These are phyloP conservation scores for Aspergillus sp. DNA, from an alignment of 2,329 filamentous ascomycete genomes.

Conservation along the genomic window DNA sequence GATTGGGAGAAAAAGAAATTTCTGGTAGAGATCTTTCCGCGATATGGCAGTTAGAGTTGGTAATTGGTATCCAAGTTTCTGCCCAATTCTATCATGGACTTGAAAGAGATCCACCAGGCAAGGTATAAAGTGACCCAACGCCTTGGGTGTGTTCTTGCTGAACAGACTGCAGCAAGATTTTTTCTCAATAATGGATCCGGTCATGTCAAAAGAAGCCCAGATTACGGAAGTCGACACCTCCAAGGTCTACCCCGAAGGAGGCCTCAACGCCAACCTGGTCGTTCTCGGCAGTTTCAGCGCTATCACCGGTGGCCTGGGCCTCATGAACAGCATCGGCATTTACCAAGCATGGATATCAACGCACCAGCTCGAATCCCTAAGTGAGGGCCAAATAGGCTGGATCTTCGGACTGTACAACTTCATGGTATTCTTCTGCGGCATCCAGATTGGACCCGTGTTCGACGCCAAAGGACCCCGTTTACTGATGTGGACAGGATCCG, in stretches of 20 bases:
- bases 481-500: slow-evolving; percentile 22
- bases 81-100: not conserved
- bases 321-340: slow-evolving; percentile 37
- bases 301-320: slow-evolving; percentile 34
- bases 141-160: not conserved
- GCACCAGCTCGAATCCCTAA: slow-evolving; percentile 12
- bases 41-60: not conserved
- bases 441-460: slow-evolving; percentile 32
- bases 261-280: slow-evolving; percentile 41
- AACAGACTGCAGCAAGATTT: not conserved
- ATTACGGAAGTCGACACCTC: not conserved
- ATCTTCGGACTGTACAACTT: slow-evolving; percentile 32
- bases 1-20: not conserved
- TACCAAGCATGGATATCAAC: slow-evolving; percentile 21
- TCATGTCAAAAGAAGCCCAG: not conserved
- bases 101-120: not conserved
- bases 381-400: slow-evolving; percentile 24
- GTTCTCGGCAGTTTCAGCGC: slow-evolving; percentile 37
- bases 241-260: slow-evolving; percentile 15
- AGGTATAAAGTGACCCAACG: not conserved
- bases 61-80: not conserved
- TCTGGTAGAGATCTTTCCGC: not conserved
- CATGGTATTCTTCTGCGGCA: slow-evolving; percentile 26
- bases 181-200: slow-evolving; percentile 1
- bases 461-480: slow-evolving; percentile 27